Evolutionary conservation across 108 stramenopile species (phyloP).

Genomic region (Fistulifera pelliculosa): DNA sequence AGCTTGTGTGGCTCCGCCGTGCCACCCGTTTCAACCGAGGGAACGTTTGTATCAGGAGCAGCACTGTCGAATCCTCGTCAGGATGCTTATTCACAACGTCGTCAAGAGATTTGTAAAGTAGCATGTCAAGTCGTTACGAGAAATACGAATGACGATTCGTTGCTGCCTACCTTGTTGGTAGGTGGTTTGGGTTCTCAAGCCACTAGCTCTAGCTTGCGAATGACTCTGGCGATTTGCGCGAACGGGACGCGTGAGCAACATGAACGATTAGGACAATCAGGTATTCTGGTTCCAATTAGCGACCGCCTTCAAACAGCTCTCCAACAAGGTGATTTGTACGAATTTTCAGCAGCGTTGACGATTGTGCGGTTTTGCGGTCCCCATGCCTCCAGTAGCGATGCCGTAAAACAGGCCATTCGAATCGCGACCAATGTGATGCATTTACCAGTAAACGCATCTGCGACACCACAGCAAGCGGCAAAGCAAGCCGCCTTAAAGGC

Average conservation of each 20-base stretch:
- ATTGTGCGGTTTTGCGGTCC: slow-evolving; percentile 71
- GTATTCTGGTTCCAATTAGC: slow-evolving; percentile 61
- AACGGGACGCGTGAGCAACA: slow-evolving; percentile 54
- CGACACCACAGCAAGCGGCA: slow-evolving; percentile 28
- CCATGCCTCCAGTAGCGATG: slow-evolving; percentile 31
- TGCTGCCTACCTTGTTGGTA: slow-evolving; percentile 61
- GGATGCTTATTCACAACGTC: slow-evolving; percentile 37
- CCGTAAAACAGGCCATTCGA: slow-evolving; percentile 51
- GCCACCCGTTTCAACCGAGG: slow-evolving; percentile 23
- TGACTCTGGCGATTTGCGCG: slow-evolving; percentile 53
- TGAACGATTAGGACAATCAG: slow-evolving; percentile 49
- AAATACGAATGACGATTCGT: slow-evolving; percentile 21
- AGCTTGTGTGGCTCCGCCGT: slow-evolving; percentile 66
- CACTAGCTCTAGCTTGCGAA: slow-evolving; percentile 43
- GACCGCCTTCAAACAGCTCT: slow-evolving; percentile 55
- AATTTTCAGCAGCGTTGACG: slow-evolving; percentile 47
- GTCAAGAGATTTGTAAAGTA: slow-evolving; percentile 51
- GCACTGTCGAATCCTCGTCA: slow-evolving; percentile 10
- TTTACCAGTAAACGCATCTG: slow-evolving; percentile 27
- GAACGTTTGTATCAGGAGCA: slow-evolving; percentile 5
- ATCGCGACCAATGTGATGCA: slow-evolving; percentile 52
- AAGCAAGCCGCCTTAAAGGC: slow-evolving; percentile 45
- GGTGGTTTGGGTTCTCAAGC: slow-evolving; percentile 63
- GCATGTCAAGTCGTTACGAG: slow-evolving; percentile 48
- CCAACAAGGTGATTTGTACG: slow-evolving; percentile 41